These are phyloP conservation scores for Vanrija sp. DNA, from an alignment of 1,284 basidiomycete species.

Conservation along the genomic window DNA sequence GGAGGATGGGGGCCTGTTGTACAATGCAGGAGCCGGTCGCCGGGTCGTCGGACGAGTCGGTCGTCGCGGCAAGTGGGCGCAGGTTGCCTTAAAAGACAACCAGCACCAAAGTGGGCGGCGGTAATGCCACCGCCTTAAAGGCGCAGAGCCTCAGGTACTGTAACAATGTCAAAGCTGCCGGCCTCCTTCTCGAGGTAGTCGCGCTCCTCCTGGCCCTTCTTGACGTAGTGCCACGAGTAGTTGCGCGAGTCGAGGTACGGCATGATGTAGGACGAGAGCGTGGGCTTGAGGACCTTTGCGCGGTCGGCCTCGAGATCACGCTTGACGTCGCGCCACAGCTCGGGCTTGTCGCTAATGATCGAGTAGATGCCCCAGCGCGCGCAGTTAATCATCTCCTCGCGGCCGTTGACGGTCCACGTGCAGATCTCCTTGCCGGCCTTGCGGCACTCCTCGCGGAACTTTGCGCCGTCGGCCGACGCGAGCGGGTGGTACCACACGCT, in stretches of 20 bases:
- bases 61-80: too few species aligned
- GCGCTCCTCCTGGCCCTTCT: conserved; percentile 37
- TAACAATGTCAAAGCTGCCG: conserved; percentile 33
- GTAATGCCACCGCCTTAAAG: background rate
- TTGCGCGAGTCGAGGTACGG: conserved; percentile 32
- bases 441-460: conserved; percentile 75
- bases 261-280: conserved; percentile 26
- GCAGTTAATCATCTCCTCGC: conserved; percentile 91
- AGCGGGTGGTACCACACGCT: conserved; percentile 76
- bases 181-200: conserved; percentile 47
- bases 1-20: too few species aligned
- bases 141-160: conserved; percentile 2
- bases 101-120: too few species aligned
- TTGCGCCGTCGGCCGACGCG: conserved; percentile 62
- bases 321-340: conserved; percentile 38
- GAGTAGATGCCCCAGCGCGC: conserved; percentile 85
- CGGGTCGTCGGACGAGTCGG: too few species aligned
- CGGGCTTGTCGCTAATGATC: conserved; percentile 74
- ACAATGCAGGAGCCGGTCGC: too few species aligned
- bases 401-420: conserved; percentile 96
- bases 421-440: conserved; percentile 77
- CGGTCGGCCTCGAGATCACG: conserved; percentile 30
- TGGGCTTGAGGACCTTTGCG: conserved; percentile 28
- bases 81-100: too few species aligned
- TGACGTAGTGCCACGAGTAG: conserved; percentile 37